phyloP scores from a whole-genome alignment of 2,329 filamentous ascomycete genomes.

The Zasmidium angulare region DNA sequence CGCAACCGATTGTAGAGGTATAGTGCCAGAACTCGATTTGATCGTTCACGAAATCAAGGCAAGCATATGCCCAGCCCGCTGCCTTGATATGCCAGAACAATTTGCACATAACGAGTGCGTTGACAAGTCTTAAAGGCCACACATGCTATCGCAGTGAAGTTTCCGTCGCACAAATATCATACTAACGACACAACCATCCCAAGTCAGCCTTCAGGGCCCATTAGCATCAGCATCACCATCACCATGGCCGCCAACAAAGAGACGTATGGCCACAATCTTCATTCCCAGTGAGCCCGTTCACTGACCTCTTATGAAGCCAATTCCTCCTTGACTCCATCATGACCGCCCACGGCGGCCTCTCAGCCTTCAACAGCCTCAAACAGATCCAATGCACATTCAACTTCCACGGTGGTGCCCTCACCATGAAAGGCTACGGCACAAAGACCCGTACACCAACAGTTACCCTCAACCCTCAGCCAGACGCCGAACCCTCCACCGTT shows the following conservation, averaged over 20 bases:
- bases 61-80: too few relatives aligned
- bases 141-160: too few relatives aligned
- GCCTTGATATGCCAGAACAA: too few relatives aligned
- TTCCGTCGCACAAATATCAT: too few relatives aligned
- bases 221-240: not conserved
- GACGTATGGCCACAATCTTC: not conserved
- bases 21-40: too few relatives aligned
- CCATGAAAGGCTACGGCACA: not conserved
- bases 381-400: not conserved
- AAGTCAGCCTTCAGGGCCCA: too few relatives aligned
- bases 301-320: not conserved
- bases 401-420: not conserved
- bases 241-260: not conserved
- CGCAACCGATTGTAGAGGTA: too few relatives aligned
- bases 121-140: too few relatives aligned
- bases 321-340: not conserved
- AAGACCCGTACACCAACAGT: not conserved
- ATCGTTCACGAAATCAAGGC: too few relatives aligned
- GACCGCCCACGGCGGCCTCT: not conserved
- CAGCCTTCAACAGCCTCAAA: not conserved
- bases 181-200: too few relatives aligned
- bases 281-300: not conserved
- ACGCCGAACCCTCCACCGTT: not conserved
- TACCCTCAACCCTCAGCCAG: not conserved
- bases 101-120: too few relatives aligned